These are phyloP conservation scores for Apiospora marii DNA, from an alignment of 2,329 filamentous ascomycete species.

Conservation along the genomic window DNA sequence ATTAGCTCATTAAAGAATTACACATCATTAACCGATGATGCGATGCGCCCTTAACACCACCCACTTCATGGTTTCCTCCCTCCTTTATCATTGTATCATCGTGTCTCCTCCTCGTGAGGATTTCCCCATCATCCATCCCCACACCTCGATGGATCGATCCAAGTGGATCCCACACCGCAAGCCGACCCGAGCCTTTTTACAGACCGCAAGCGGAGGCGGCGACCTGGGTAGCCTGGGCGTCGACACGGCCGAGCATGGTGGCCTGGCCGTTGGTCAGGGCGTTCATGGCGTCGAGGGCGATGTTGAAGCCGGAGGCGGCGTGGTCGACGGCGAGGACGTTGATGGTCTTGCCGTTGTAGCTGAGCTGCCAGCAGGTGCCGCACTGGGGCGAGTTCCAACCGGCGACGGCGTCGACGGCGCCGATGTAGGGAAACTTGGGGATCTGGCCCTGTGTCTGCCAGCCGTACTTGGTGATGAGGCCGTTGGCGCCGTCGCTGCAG, in stretches of 20 bases:
- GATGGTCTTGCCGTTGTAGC: conserved; percentile 59
- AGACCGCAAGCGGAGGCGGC: conserved; percentile 52
- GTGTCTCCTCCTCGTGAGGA: neutral
- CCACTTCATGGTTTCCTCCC: neutral
- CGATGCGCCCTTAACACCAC: conserved; percentile 11
- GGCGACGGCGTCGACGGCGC: conserved; percentile 58
- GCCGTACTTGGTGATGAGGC: conserved; percentile 68
- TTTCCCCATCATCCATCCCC: neutral
- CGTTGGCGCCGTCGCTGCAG: conserved; percentile 74
- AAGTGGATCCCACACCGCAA: neutral
- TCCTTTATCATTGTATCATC: neutral
- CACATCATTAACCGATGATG: conserved; percentile 11
- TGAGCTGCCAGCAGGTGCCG: conserved; percentile 66
- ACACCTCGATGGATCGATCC: neutral
- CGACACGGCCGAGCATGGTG: conserved; percentile 57
- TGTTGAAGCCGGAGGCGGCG: conserved; percentile 59
- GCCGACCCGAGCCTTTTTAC: conserved; percentile 29
- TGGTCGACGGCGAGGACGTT: conserved; percentile 65
- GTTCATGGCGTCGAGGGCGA: conserved; percentile 64
- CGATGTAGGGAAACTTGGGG: conserved; percentile 62
- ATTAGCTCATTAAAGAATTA: conserved; percentile 20
- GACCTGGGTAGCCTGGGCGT: conserved; percentile 57
- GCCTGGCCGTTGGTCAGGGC: conserved; percentile 61
- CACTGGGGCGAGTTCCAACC: conserved; percentile 65
- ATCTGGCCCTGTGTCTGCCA: conserved; percentile 64